Evolutionary conservation across 2,329 filamentous ascomycete species (phyloP).

Genomic region (Paecilomyces niveus): DNA sequence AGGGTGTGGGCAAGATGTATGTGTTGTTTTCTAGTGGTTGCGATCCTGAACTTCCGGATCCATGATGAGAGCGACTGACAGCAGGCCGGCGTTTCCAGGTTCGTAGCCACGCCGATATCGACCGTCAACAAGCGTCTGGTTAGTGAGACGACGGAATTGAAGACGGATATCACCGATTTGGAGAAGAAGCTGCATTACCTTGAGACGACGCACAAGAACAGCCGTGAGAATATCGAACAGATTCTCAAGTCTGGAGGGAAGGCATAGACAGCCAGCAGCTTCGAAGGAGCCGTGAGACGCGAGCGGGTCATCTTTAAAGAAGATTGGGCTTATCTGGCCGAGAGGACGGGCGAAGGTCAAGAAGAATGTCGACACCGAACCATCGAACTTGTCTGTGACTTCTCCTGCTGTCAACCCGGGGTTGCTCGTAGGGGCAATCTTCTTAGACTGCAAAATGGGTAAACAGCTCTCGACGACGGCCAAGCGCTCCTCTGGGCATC

Average conservation of each 20-base stretch:
- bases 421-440: background rate
- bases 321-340: background rate
- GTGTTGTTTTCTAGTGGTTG: conserved; percentile 21
- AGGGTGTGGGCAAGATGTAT: conserved; percentile 96
- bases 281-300: background rate
- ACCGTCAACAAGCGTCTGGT: conserved; percentile 70
- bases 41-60: background rate
- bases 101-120: conserved; percentile 68
- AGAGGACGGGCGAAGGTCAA: background rate
- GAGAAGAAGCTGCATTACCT: conserved; percentile 88
- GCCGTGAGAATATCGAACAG: conserved; percentile 80
- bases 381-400: background rate
- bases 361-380: background rate
- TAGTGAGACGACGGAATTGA: conserved; percentile 65
- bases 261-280: conserved; percentile 10
- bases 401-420: background rate
- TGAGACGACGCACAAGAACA: conserved; percentile 93
- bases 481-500: background rate
- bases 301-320: background rate
- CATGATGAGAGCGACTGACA: background rate
- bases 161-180: conserved; percentile 70
- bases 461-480: background rate
- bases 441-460: background rate
- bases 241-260: conserved; percentile 59
- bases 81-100: conserved; percentile 55